A percentile compares a stretch with the other conserved stretches of the same genome.
Conservation (phyloP, 345 rosid genomes). For the Anastatica hierochuntica region DNA sequence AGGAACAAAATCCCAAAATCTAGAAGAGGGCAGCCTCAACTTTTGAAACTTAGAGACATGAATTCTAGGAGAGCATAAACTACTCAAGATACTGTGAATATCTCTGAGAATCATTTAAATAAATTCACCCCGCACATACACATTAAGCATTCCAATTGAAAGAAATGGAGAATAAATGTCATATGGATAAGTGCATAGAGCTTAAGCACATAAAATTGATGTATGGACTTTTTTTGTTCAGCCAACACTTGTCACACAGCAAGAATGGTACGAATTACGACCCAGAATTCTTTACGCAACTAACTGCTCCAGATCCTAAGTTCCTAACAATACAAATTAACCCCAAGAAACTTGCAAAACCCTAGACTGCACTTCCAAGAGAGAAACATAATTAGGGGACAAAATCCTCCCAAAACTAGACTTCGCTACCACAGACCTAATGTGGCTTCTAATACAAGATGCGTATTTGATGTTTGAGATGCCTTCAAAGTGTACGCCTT, state of each 20-base stretch:
- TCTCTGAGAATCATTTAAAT: neutral
- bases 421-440: slow-evolving; percentile 41
- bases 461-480: slow-evolving; percentile 66
- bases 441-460: slow-evolving; percentile 74
- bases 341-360: slow-evolving; percentile 8
- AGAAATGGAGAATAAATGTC: neutral
- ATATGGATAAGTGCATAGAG: neutral
- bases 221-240: neutral
- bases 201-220: neutral
- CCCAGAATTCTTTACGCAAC: slow-evolving; percentile 1
- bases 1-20: slow-evolving; percentile 7
- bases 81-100: neutral
- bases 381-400: too few relatives aligned
- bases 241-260: neutral
- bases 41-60: neutral
- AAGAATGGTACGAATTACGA: neutral
- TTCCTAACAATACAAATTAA: neutral
- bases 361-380: neutral
- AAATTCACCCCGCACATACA: too few relatives aligned
- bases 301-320: slow-evolving; percentile 1
- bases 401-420: neutral
- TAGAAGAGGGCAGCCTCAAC: neutral
- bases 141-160: neutral
- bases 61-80: neutral
- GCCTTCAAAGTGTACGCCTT: slow-evolving; percentile 87